Base-by-base conservation (phyloP, 768 basidiomycete genomes). In the Boletus rubescentipes region DNA sequence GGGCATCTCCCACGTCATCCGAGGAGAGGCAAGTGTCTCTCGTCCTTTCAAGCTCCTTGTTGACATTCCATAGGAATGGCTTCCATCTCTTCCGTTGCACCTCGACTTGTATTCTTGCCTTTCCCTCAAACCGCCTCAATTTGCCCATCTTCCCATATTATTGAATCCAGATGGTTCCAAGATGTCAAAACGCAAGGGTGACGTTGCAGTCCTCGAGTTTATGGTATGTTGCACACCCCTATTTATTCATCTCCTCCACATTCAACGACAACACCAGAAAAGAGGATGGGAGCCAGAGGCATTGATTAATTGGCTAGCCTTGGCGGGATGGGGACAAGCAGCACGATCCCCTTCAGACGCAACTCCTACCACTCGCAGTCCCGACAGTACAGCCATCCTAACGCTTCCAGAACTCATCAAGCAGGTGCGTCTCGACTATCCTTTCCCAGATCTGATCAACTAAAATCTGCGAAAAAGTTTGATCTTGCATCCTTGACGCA, bases 1-100 rank as follows among this genome's bases (percentile, higher is more conserved):
- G 97, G 87, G 86, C 1, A 92, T 99, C 21, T 92, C 93, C 0
- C 97, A 98, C 71, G 95, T 98, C 5, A 73, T 98, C 2, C 84
- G 97, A 26, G 97, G 97, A 46, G 95, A 98, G 81, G 94, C 87
- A 52, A 29, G 77, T 59, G 18, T 40, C 29, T 31, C 34, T 20
- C 8, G 5, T 21, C 7, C n/a, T 14, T 40, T 31, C 23, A 32
- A 26, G 9, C 39, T n/a, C 1, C 35, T 11, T 29, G 9, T 30
- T 45, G 47, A 60, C 20, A 20, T 45, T 16, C 10, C 61, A 39
- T 37, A 98, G 90, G 97, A 98, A 81, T 99, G 97, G 97, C 77
- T 98, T 11, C 86, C 93, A 3, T 98, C 95, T 1, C 80, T 95
- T 18, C 91, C 93, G 1, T 79, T 97, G 18, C 97, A 99, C 68